Conservation (phyloP, 495 filamentous ascomycete genomes). For the Baudoinia panamericana region DNA sequence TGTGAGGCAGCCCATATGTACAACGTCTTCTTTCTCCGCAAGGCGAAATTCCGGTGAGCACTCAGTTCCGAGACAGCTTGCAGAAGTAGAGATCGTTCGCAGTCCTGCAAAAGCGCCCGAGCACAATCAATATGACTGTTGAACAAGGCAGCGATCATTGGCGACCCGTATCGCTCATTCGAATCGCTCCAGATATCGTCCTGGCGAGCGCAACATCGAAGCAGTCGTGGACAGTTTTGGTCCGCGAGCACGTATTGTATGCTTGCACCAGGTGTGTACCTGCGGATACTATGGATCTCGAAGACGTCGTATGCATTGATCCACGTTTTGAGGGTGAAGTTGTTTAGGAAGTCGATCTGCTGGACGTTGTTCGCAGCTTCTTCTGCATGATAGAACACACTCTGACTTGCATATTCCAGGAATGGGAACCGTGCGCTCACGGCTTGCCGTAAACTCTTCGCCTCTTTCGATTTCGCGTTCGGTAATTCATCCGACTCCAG, state of each 20-base stretch:
- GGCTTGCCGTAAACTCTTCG: neutral
- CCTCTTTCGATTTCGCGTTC: neutral
- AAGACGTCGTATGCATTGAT: neutral
- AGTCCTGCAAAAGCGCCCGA: neutral
- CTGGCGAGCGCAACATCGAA: neutral
- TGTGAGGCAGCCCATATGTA: no score
- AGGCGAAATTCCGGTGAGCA: no score
- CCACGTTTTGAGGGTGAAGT: neutral
- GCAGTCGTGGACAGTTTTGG: neutral
- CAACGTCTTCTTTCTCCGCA: no score
- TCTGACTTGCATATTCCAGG: neutral
- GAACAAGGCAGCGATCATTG: neutral
- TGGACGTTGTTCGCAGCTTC: neutral
- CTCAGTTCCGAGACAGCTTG: no score
- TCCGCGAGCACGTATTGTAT: slow-evolving; percentile 4
- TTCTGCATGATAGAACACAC: slow-evolving; percentile 4
- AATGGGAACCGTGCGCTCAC: neutral
- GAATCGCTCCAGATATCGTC: neutral
- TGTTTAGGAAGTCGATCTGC: neutral
- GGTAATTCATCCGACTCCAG: neutral
- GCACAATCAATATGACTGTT: neutral
- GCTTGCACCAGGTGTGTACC: neutral
- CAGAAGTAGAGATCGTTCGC: no score
- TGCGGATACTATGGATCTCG: neutral
- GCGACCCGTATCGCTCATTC: neutral